Base-by-base conservation (phyloP, 257 asterid species). In the Scutellaria baicalensis region DNA sequence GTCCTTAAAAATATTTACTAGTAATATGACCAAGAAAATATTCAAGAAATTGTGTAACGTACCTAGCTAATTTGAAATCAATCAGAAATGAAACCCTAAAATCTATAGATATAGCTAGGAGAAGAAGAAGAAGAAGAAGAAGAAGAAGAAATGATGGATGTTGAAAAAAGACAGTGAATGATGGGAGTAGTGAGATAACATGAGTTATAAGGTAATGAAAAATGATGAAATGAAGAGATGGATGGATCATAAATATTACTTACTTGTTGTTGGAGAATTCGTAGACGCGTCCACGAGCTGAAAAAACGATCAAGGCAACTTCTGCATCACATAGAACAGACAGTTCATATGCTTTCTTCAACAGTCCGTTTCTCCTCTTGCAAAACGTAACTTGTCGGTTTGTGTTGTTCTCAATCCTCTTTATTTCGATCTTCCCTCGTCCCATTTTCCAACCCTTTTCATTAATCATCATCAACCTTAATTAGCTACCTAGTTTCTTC, bases 381-480 rank as follows among this genome's bases (percentile, higher is more conserved):
- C 96, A 89, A 20, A 89, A 89, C 0, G 96, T 89, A 77, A 89
- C 96, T 49, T 89, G 96, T 50, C 96, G 47, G 38, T 84, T 89
- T 0, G 96, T 89, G 73, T 85, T 89, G 78, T 89, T 89, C 73
- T 89, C 96, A 1, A 89, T 89, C 88, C 89, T 77, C 88, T 89
- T 89, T 44, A 89, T 89, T 81, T 86, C 96, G 44, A 89, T 89
- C 81, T 89, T 89, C 50, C 96, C 96, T 78, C 96, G 79, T 57
- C 93, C 96, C 96, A 89, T 88, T 47, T 57, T 52, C 44, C 52
- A 60, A 49, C 6, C 54, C 68, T 10, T 18, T 8, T 17, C 13
- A 45, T 13, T 27, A 5, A 27, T 27, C 33, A 27, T n/a, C 33
- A 27, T 27, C 5, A n/a, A n/a, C n/a, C n/a, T n/a, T n/a, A n/a